Percentiles rank a stretch among this genome's conserved stretches.
These are phyloP conservation scores for Poteriospumella lacustris DNA, from an alignment of 108 stramenopile genomes.

Conservation along the genomic window DNA sequence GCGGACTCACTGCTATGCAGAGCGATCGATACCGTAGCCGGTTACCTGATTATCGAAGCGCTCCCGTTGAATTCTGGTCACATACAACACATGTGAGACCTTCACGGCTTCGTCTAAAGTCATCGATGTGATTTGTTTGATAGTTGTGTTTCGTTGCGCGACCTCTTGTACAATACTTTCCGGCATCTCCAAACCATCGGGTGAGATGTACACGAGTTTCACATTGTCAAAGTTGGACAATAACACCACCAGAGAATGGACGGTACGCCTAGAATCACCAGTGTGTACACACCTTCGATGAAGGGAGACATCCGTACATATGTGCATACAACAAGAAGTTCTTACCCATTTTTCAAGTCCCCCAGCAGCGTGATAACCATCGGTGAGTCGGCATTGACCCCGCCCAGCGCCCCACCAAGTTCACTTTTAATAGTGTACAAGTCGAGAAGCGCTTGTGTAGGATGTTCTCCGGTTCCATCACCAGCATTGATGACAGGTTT, in stretches of 20 bases:
- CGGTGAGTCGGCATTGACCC: not conserved
- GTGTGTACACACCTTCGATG: not conserved
- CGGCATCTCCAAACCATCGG: constrained; percentile 73
- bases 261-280: constrained; percentile 65
- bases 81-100: constrained; percentile 80
- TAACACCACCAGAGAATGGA: constrained; percentile 83
- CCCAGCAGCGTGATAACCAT: constrained; percentile 4
- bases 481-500: constrained; percentile 38
- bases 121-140: constrained; percentile 14
- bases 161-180: constrained; percentile 67
- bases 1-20: not conserved
- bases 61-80: constrained; percentile 92
- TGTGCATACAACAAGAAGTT: not conserved
- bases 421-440: constrained; percentile 81
- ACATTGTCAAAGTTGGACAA: constrained; percentile 60
- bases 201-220: constrained; percentile 74
- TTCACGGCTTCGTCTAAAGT: constrained; percentile 56
- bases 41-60: constrained; percentile 63
- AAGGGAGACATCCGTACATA: not conserved
- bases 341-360: constrained; percentile 25
- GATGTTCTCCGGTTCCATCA: constrained; percentile 93
- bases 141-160: constrained; percentile 24
- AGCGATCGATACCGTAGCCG: not conserved
- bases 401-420: constrained; percentile 41
- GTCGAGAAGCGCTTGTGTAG: constrained; percentile 96